These are phyloP conservation scores for Ophiocordyceps camponoti-saundersi DNA, from an alignment of 2,329 filamentous ascomycete species.

Conservation along the genomic window DNA sequence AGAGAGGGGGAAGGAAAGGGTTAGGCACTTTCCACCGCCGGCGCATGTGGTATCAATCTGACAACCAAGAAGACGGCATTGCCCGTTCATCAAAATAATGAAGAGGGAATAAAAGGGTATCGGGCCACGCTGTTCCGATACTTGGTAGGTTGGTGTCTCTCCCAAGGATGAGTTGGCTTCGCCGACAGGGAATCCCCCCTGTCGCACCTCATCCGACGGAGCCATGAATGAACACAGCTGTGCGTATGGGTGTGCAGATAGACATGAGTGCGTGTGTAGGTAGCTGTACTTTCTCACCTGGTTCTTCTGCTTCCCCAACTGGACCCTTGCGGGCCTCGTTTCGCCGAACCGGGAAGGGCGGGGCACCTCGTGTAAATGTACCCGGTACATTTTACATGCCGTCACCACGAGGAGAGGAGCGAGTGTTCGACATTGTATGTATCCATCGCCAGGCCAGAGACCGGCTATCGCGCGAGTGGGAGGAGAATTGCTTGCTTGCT, in stretches of 20 bases:
- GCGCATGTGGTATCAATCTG: background rate
- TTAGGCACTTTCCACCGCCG: background rate
- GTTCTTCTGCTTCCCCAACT: background rate
- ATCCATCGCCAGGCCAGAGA: too few species aligned
- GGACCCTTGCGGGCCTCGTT: background rate
- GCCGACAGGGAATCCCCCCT: background rate
- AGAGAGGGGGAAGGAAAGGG: too few species aligned
- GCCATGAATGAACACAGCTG: background rate
- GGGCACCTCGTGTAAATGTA: background rate
- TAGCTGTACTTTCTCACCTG: too few species aligned
- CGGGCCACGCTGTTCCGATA: too few species aligned
- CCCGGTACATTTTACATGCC: background rate
- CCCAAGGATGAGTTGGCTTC: background rate
- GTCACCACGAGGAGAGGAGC: background rate
- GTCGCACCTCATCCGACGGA: background rate
- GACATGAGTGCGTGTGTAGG: background rate
- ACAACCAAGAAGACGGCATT: too few species aligned
- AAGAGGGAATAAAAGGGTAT: too few species aligned
- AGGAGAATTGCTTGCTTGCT: background rate
- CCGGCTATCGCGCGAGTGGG: too few species aligned
- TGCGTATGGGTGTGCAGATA: background rate
- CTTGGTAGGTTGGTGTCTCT: background rate
- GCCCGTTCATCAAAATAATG: too few species aligned
- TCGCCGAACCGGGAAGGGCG: background rate
- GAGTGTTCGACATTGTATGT: too few species aligned